phyloP scores from a whole-genome alignment of 768 basidiomycete genomes.

The Cystofilobasidium bisporidii region DNA sequence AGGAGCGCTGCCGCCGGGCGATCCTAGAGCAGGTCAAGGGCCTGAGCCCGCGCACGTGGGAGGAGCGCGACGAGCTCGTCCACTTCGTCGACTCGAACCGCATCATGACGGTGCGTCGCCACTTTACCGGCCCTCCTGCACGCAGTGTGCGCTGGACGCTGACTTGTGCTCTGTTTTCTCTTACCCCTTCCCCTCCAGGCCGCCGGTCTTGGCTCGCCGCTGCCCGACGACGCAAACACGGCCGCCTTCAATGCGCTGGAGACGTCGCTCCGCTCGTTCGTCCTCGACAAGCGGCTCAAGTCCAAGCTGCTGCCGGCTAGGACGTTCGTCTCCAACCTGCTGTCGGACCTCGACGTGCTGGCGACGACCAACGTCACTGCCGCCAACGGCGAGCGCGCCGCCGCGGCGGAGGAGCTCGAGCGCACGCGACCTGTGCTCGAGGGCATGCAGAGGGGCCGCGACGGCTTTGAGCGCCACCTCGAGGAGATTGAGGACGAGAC shows the following conservation, averaged over 20 bases:
- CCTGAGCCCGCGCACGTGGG: conserved; percentile 82
- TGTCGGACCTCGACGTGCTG: conserved; percentile 79
- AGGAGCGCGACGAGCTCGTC: conserved; percentile 83
- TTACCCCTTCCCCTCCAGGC: conserved; percentile 1
- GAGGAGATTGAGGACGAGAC: conserved; percentile 70
- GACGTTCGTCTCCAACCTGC: conserved; percentile 81
- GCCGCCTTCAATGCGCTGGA: conserved; percentile 75
- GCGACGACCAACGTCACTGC: conserved; percentile 75
- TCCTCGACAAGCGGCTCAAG: conserved; percentile 88
- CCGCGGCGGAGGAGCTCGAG: conserved; percentile 60
- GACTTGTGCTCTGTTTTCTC: background rate
- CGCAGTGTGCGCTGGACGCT: no score
- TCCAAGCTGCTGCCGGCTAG: conserved; percentile 89
- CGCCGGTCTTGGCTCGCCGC: conserved; percentile 16
- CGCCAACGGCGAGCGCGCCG: conserved; percentile 65
- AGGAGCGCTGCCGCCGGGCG: conserved; percentile 75
- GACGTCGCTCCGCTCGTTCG: conserved; percentile 80
- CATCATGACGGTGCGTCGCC: conserved; percentile 24
- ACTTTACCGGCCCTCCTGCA: background rate
- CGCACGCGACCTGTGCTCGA: conserved; percentile 71
- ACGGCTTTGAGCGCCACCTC: conserved; percentile 66
- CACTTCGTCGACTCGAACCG: conserved; percentile 91
- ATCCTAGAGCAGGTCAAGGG: conserved; percentile 90
- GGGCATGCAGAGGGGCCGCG: conserved; percentile 66
- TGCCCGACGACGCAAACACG: conserved; percentile 34